Conservation (phyloP, 2,329 filamentous ascomycete genomes). For the Xylaria sp. region DNA sequence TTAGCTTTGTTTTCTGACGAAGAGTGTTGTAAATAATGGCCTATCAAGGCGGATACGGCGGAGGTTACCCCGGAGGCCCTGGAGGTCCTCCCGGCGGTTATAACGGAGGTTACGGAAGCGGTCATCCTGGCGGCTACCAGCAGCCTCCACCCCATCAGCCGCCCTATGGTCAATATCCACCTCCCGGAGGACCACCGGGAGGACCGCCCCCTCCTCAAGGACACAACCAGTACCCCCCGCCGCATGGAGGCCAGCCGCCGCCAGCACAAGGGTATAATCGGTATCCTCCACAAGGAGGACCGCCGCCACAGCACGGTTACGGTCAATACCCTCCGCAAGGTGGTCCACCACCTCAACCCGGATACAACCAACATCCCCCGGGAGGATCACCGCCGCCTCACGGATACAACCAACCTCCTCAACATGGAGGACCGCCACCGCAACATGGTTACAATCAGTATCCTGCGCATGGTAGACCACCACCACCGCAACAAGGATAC, state of each 20-base stretch:
- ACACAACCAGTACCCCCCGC: slow-evolving; percentile 23
- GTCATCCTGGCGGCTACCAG: slow-evolving; percentile 13
- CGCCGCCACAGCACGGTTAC: slow-evolving; percentile 24
- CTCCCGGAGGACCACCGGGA: background rate
- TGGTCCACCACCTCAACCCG: slow-evolving; percentile 5
- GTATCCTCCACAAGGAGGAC: background rate
- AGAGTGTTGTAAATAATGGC: slow-evolving; percentile 26
- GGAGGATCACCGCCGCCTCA: background rate
- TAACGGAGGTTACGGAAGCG: slow-evolving; percentile 2
- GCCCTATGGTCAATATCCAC: background rate
- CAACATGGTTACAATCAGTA: slow-evolving; percentile 14
- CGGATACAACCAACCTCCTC: background rate
- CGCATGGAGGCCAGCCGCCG: slow-evolving; percentile 11
- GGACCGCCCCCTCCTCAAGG: background rate
- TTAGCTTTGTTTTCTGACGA: background rate
- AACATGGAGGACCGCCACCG: slow-evolving; percentile 6
- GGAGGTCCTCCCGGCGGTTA: background rate
- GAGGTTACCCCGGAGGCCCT: background rate
- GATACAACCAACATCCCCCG: background rate
- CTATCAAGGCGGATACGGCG: slow-evolving; percentile 20
- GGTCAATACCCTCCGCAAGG: background rate
- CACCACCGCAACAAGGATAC: slow-evolving; percentile 24
- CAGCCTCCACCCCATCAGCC: slow-evolving; percentile 13
- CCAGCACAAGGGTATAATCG: background rate
- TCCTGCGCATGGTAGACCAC: background rate